Evolutionary conservation across 768 basidiomycete genomes (phyloP), one percentile per base, ranked within the genome.

Genomic region (Boletus insuetus): DNA sequence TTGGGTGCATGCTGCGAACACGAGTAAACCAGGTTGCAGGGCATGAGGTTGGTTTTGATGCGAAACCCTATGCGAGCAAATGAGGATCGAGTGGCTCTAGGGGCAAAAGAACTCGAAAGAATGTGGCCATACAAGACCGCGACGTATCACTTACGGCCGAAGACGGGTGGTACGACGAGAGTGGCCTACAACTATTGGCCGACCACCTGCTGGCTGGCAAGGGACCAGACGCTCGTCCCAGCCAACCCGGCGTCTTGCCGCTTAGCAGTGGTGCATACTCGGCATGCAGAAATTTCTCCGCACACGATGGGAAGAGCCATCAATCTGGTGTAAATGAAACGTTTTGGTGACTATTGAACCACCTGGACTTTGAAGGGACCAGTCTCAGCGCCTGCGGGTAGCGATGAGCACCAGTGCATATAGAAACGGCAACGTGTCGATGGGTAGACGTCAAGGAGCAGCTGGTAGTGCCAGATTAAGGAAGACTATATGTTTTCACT

Each of bases 31-130:
- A 69, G 71, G 71, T 56, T 71, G 69, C 62, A 69, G n/a, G 57
- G 48, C 69, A 71, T 71, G 71, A 72, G 71, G 69, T 64, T 35
- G 57, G 56, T 73, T 67, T 58, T 71, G 69, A 71, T 71, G 69
- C 59, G 62, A 54, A 69, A 69, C 58, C 65, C 61, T 69, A 69
- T 34, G 55, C 58, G 67, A 64, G 57, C 57, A 73, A 73, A 71
- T 71, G 69, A 71, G 69, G 68, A 73, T 69, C 67, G 56, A 58
- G 69, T 71, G 69, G 67, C 69, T 58, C 69, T 70, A 70, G 68
- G 69, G 69, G 68, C 58, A 17, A 63, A 56, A 56, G 64, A 56
- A 66, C 29, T 59, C 40, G 49, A 51, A 55, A 59, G 61, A 69
- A 59, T 38, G 35, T 54, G 58, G 46, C 51, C 62, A 42, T 51